Base-by-base conservation (phyloP, 805 yeast species). In the Candida schatavii region DNA sequence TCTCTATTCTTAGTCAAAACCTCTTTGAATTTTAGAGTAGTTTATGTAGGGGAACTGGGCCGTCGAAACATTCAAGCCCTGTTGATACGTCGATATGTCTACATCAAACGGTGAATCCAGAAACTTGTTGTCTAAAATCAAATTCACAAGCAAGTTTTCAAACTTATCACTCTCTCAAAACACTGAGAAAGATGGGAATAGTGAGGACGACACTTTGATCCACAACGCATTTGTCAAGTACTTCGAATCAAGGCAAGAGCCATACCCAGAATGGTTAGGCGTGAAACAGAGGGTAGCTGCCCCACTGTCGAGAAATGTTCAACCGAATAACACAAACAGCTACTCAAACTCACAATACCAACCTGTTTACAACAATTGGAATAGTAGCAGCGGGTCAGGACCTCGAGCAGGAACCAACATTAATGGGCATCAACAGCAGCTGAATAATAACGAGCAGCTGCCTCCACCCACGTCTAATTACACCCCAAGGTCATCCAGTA, bases 181-280 rank as follows among this genome's bases (percentile, higher is more conserved):
- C 33, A 42, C 55, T 9, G 75, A 70, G 29, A 64, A 61, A 34
- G 75, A 70, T 51, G 75, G 75, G 4, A 40, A 43, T 38, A 43
- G 59, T 2, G 69, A 61, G 29, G 62, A 63, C 36, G 71, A 64
- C 25, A 70, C 75, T 1, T 56, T 70, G 41, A 62, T 70, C 46
- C 74, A 70, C 55, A 61, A 65, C 45, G 74, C 75, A 2, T 69
- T 70, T 45, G 68, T 68, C 30, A 61, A 60, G 39, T 66, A 63
- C 48, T 70, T 55, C 41, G 71, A 68, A 40, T 21, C 49, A 5
- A 52, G 51, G 15, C 47, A 53, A 27, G 54, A 57, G 37, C 59
- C 64, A n/a, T 70, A 62, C 41, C 75, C 75, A 19, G 74, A 68
- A 22, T 70, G 75, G 75, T 56, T 70, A 26, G 75, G 74, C 3